Conservation (phyloP, 345 rosid genomes). For the Moringa oleifera region DNA sequence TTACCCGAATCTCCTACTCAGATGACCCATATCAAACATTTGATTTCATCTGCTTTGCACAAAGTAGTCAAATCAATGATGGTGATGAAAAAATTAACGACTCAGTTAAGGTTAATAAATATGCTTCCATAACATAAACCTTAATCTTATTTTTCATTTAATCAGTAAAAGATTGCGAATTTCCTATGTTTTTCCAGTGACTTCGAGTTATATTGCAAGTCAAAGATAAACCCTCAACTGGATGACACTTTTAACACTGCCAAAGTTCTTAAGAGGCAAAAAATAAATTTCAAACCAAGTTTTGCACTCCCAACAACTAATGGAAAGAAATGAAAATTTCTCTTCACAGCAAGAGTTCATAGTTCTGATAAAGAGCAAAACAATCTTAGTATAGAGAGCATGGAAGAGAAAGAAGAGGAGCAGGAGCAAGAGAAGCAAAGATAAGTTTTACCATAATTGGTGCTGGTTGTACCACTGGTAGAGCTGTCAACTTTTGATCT, state of each 20-base stretch:
- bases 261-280: neutral
- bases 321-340: neutral
- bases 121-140: neutral
- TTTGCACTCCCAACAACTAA: neutral
- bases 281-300: neutral
- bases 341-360: neutral
- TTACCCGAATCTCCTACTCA: too few relatives aligned
- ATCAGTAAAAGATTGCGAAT: too few relatives aligned
- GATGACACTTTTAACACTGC: neutral
- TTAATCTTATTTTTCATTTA: too few relatives aligned
- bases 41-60: neutral
- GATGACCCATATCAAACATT: neutral
- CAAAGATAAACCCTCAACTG: neutral
- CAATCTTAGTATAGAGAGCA: neutral
- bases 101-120: neutral
- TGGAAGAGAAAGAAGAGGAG: slow-evolving; percentile 1
- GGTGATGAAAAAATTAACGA: neutral
- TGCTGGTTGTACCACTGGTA: slow-evolving; percentile 41
- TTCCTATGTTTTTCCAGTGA: neutral
- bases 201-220: neutral
- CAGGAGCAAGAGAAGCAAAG: too few relatives aligned
- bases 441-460: slow-evolving; percentile 44
- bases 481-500: slow-evolving; percentile 86
- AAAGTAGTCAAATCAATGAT: neutral
- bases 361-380: neutral